A percentile compares a stretch with the other conserved stretches of the same genome.
These are phyloP conservation scores for Fistulinella prunicolor DNA, from an alignment of 768 basidiomycete species.

Conservation along the genomic window DNA sequence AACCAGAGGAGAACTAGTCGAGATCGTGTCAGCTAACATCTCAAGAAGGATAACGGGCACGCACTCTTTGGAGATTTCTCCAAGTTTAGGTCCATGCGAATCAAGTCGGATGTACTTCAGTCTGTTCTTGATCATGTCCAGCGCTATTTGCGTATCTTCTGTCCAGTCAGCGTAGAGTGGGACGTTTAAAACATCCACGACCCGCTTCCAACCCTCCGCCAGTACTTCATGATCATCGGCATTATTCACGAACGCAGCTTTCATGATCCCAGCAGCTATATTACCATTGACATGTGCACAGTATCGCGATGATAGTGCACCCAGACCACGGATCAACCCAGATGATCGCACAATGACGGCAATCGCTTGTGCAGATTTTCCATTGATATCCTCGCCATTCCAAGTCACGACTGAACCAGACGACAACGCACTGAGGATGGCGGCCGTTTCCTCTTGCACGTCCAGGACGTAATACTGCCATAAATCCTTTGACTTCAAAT, in stretches of 20 bases:
- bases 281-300: slow-evolving; percentile 60
- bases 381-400: slow-evolving; percentile 56
- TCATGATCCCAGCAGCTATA: slow-evolving; percentile 71
- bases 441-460: slow-evolving; percentile 55
- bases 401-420: slow-evolving; percentile 47
- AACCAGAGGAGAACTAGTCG: slow-evolving; percentile 70
- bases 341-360: slow-evolving; percentile 58
- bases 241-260: slow-evolving; percentile 58
- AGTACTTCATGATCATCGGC: slow-evolving; percentile 48
- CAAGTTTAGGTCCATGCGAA: slow-evolving; percentile 76
- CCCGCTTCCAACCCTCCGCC: slow-evolving; percentile 66
- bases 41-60: slow-evolving; percentile 28
- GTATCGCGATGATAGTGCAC: slow-evolving; percentile 62
- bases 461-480: slow-evolving; percentile 97
- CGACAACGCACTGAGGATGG: slow-evolving; percentile 39
- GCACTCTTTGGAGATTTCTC: slow-evolving; percentile 72
- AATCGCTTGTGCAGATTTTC: slow-evolving; percentile 61
- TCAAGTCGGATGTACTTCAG: slow-evolving; percentile 82
- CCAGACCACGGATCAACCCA: slow-evolving; percentile 56
- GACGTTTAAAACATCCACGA: slow-evolving; percentile 88
- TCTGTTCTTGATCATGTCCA: slow-evolving; percentile 73
- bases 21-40: slow-evolving; percentile 6
- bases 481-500: slow-evolving; percentile 63
- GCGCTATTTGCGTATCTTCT: slow-evolving; percentile 70
- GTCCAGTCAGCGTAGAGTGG: slow-evolving; percentile 86